Base-by-base conservation (phyloP, 345 rosid genomes). In the Hypericum androsaemum region DNA sequence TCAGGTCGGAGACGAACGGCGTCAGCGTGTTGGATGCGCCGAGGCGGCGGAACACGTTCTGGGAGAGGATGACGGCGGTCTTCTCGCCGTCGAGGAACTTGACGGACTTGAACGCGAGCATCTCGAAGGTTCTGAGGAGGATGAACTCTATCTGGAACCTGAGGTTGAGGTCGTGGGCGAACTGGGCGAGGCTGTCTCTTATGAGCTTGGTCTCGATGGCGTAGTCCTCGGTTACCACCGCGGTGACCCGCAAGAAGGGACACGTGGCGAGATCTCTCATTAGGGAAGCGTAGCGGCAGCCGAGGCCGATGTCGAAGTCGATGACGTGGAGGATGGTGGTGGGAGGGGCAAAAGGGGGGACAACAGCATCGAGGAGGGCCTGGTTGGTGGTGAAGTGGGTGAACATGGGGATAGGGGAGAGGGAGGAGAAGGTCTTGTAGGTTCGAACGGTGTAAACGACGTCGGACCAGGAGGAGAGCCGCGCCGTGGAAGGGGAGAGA, bases 361-460 rank as follows among this genome's bases (percentile, higher is more conserved):
- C 4, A 22, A 22, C 4, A 22, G 32, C 4, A 22, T 94, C 99
- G 5, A 88, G 81, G 43, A 94, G 72, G 3, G 92, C 92, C 76
- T 94, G 99, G 56, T 79, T 86, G 16, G 88, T 67, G 5, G 89
- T 88, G 80, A 88, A 83, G 58, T 88, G 97, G 9, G 82, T 68
- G 63, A 94, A 94, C 78, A 94, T 85, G 54, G 97, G 89, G 22
- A 94, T 80, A 6, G 97, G 99, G 12, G 96, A 88, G 43, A 83
- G 67, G 5, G 67, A 83, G 45, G 82, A 81, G 69, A 73, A 94
- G 52, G 76, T 85, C 64, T 80, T 83, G 65, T 81, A 77, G 6
- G 95, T 83, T 44, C 65, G 62, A 45, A 94, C 79, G 9, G 77
- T 82, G 47, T 86, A 89, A 36, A 94, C 80, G 10, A 83, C 75